Base-by-base conservation (phyloP, 345 rosid genomes). In the Pseudoturritis turrita region DNA sequence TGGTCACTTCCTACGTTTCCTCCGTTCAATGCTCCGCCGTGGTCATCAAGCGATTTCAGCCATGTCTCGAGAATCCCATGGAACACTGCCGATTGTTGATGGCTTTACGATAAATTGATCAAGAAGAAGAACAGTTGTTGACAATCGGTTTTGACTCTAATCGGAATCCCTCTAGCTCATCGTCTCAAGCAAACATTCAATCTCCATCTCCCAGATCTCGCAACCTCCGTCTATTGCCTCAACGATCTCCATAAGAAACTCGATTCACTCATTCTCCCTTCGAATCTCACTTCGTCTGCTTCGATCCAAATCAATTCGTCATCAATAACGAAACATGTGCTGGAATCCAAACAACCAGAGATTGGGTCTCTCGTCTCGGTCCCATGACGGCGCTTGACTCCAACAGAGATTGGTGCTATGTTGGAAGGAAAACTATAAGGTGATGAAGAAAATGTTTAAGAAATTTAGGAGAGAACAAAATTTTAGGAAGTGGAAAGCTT, bases 21-120 rank as follows among this genome's bases (percentile, higher is more conserved):
- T n/a, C n/a, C n/a, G n/a, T n/a, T n/a, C n/a, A n/a, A n/a, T n/a
- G n/a, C n/a, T n/a, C n/a, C n/a, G n/a, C n/a, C n/a, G n/a, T n/a
- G n/a, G n/a, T n/a, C n/a, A n/a, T n/a, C n/a, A n/a, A n/a, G n/a
- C n/a, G 88, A 85, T 73, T 85, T 89, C 70, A 79, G 47, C 45
- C 90, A 87, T 62, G 87, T 87, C 18, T 61, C 73, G 1, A 82
- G 62, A 68, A 72, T 91, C 80, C 94, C 87, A 64, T 91, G 96
- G 96, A 84, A 89, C 86, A 72, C 77, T 5, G 78, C 89, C 0
- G 46, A 44, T 41, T 94, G 97, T 70, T 67, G 7, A 19, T 69
- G 64, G n/a, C n/a, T n/a, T 65, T 78, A 63, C 71, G 26, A 23
- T 4, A 65, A 62, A 65, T 71, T 72, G 28, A 3, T 8, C 37